Evolutionary conservation across 2,329 filamentous ascomycete genomes (phyloP).

Genomic region (Colletotrichum siamense): DNA sequence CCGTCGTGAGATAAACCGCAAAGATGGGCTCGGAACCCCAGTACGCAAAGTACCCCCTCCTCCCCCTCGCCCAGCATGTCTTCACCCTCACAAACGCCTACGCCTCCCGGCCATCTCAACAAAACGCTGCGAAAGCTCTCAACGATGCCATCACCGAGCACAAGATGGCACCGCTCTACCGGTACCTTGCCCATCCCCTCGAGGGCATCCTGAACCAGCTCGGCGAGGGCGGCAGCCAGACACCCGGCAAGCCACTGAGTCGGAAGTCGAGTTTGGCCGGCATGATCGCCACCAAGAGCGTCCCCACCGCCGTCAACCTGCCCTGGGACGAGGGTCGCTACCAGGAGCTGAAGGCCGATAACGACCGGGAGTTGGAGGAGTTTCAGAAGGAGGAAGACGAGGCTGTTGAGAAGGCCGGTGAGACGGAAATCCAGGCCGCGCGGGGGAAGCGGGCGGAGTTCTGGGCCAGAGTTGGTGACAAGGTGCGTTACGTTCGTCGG

Average conservation of each 20-base stretch:
- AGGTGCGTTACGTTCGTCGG: constrained; percentile 59
- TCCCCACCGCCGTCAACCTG: constrained; percentile 69
- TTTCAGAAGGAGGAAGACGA: constrained; percentile 91
- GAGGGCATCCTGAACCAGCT: constrained; percentile 82
- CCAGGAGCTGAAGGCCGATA: constrained; percentile 75
- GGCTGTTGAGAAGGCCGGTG: constrained; percentile 92
- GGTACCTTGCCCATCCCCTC: constrained; percentile 80
- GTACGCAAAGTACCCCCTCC: constrained; percentile 83
- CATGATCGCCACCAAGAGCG: constrained; percentile 76
- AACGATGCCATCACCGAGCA: constrained; percentile 84
- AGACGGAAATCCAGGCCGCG: constrained; percentile 92
- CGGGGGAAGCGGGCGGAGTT: constrained; percentile 95
- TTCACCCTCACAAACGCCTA: constrained; percentile 86
- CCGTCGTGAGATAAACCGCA: not conserved
- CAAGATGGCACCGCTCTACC: constrained; percentile 89
- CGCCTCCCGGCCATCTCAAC: constrained; percentile 68
- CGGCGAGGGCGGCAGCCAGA: constrained; percentile 64
- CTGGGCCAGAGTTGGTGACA: constrained; percentile 94
- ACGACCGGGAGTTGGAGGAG: constrained; percentile 76
- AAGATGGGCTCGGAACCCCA: constrained; percentile 79
- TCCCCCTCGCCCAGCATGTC: constrained; percentile 83
- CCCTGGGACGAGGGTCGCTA: constrained; percentile 94
- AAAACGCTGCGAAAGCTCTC: constrained; percentile 73
- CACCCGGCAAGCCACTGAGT: constrained; percentile 62
- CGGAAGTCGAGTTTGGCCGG: constrained; percentile 75